Evolutionary conservation across 169 alveolate genomes (phyloP), one percentile per base, ranked within the genome.

Genomic region (Plasmodium cynomolgi): DNA sequence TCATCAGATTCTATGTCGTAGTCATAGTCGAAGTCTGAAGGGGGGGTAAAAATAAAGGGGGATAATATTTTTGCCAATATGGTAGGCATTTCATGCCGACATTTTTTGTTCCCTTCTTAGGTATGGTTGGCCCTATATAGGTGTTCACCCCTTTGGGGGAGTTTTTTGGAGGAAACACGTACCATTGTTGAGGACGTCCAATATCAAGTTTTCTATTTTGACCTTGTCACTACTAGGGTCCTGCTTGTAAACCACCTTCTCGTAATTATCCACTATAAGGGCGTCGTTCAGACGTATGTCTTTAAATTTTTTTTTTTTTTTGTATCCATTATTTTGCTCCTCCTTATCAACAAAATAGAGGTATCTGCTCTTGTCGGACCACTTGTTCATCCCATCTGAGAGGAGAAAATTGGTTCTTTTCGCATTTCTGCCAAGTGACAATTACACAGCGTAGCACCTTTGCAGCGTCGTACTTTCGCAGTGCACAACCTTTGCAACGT

Each of bases 131-230:
- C 41, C n/a, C 15, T 26, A 68, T 29, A 68, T 20, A 68, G 41
- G 37, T 29, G 31, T 68, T 68, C 37, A 4, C 39, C n/a, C 39
- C 37, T 41, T 41, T 41, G 6, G 34, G 31, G 17, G 17, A 81
- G 8, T 34, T 31, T 37, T 7, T 39, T 34, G 23, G 62, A 68
- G 17, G 75, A 37, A 23, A 23, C 7, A 72, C 84, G n/a, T 85
- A 85, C 93, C 81, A 34, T 77, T 85, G 68, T 85, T 85, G 41
- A 85, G 71, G 58, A 74, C 80, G 29, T 85, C 93, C 81, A 85
- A 41, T 73, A 85, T 85, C 80, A 85, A 85, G 33, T 85, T 85
- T 34, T 85, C 93, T 26, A 47, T 85, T 56, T 75, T 85, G 23
- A 58, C 44, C 81, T 85, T 44, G 81, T 85, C 93, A 50, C 93